Percentiles rank a stretch among this genome's conserved stretches.
Conservation (phyloP, 768 basidiomycete species). For the Kwoniella sp. region DNA sequence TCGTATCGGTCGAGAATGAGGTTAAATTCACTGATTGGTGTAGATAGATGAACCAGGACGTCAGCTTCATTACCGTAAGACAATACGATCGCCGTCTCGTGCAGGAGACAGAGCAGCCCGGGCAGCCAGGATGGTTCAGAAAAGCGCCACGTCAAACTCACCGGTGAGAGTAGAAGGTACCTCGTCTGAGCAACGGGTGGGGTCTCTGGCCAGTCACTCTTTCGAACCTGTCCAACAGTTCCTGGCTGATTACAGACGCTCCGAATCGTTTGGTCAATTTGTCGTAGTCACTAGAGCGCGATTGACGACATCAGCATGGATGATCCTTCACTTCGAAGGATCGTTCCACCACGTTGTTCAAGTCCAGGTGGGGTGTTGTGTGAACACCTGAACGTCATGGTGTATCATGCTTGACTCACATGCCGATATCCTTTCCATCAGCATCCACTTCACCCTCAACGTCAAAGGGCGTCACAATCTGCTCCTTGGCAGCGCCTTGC, state of each 20-base stretch:
- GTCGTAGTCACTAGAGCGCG: slow-evolving; percentile 80
- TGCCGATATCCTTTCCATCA: slow-evolving; percentile 73
- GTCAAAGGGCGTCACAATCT: slow-evolving; percentile 96
- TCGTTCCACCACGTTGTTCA: neutral
- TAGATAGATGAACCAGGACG: neutral
- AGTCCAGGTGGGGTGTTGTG: neutral
- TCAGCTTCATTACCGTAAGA: neutral
- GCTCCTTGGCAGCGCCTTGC: slow-evolving; percentile 58
- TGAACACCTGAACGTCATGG: too few species aligned
- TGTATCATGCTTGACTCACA: slow-evolving; percentile 55
- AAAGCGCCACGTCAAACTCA: slow-evolving; percentile 59
- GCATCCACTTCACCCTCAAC: slow-evolving; percentile 85
- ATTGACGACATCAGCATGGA: neutral
- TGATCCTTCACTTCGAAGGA: neutral
- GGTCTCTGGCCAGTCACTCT: slow-evolving; percentile 82
- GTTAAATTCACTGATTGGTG: slow-evolving; percentile 74
- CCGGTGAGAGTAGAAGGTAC: slow-evolving; percentile 99
- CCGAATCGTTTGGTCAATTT: slow-evolving; percentile 94
- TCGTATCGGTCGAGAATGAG: slow-evolving; percentile 93
- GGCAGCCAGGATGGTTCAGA: neutral
- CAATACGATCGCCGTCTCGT: neutral
- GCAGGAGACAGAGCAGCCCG: slow-evolving; percentile 2
- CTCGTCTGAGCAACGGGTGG: slow-evolving; percentile 82
- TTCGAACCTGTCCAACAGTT: slow-evolving; percentile 84
- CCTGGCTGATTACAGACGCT: slow-evolving; percentile 74